Evolutionary conservation across 495 filamentous ascomycete genomes (phyloP), one percentile per base, ranked within the genome.

Genomic region (Hypoxylon subgilvum): DNA sequence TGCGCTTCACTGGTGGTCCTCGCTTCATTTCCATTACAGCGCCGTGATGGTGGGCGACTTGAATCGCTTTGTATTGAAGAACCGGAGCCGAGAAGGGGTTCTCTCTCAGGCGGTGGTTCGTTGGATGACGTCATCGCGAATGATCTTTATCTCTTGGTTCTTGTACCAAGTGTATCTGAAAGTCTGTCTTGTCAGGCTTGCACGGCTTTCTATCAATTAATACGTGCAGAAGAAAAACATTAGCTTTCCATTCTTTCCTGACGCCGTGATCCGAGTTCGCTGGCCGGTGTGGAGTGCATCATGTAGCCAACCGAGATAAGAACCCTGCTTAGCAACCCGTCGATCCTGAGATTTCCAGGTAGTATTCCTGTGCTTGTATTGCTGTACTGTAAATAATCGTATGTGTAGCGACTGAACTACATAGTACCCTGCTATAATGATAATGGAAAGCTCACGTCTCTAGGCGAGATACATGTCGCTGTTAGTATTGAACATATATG

Each of bases 61-160:
- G 27, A 18, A 31, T 45, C 34, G 2, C 17, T 10, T 6, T 47
- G 34, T 13, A 5, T 14, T 23, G 18, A 18, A 4, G 40, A 41
- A 10, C 6, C 14, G 17, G 52, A 19, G 9, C 14, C 8, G 27
- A 63, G 52, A 6, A 63, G 46, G 3, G 52, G 52, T 4, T 54
- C 57, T 8, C 44, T 36, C 41, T 63, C 59, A 12, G 6, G 41
- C 12, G 7, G 27, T 2, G 18, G 8, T 4, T 48, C 35, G 19
- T 48, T 25, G 17, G 28, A 12, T 17, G 52, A 46, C 2, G 39
- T 25, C 57, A 61, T 61, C 10, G 21, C 12, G 14, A 28, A 39
- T 12, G 4, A 10, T 10, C 3, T 25, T 10, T n/a, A n/a, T n/a
- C n/a, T n/a, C n/a, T n/a, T n/a, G n/a, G n/a, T n/a, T n/a, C n/a